Base-by-base conservation (phyloP, 208 protist species). In the Wallacemonas sp. region DNA sequence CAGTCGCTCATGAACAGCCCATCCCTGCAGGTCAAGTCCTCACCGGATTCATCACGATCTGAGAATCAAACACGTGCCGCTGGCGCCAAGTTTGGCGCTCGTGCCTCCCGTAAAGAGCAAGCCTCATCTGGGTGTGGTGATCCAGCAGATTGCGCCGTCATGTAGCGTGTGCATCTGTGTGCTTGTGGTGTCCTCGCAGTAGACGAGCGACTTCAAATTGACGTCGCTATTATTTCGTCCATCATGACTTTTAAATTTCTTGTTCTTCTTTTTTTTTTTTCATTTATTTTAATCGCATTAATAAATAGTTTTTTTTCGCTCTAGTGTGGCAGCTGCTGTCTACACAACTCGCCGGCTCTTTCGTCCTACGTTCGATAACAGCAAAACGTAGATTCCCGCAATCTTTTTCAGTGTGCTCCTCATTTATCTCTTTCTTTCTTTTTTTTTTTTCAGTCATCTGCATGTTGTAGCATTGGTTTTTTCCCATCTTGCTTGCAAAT, bases 341-440 rank as follows among this genome's bases (percentile, higher is more conserved):
- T n/a, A n/a, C n/a, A n/a, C n/a, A n/a, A n/a, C n/a, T n/a, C n/a
- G n/a, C n/a, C n/a, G n/a, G n/a, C n/a, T n/a, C n/a, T n/a, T n/a
- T n/a, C n/a, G n/a, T n/a, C n/a, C n/a, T n/a, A n/a, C n/a, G n/a
- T n/a, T n/a, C n/a, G n/a, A n/a, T n/a, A n/a, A n/a, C n/a, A n/a
- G n/a, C n/a, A n/a, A n/a, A n/a, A n/a, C n/a, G n/a, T n/a, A n/a
- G n/a, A n/a, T n/a, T n/a, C n/a, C n/a, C n/a, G n/a, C n/a, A n/a
- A n/a, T n/a, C 27, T 55, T 55, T 55, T 34, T 55, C 34, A 14
- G 19, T 55, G 27, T n/a, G n/a, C n/a, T n/a, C n/a, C 3, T 55
- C 4, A 9, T 55, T 55, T 27, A 3, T 55, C n/a, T 55, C 47
- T 34, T 33, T 14, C 6, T 33, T 33, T 55, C 9, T 55, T 27